Evolutionary conservation across 352 stramenopile species (phyloP).

Genomic region (Phytophthora quininea): DNA sequence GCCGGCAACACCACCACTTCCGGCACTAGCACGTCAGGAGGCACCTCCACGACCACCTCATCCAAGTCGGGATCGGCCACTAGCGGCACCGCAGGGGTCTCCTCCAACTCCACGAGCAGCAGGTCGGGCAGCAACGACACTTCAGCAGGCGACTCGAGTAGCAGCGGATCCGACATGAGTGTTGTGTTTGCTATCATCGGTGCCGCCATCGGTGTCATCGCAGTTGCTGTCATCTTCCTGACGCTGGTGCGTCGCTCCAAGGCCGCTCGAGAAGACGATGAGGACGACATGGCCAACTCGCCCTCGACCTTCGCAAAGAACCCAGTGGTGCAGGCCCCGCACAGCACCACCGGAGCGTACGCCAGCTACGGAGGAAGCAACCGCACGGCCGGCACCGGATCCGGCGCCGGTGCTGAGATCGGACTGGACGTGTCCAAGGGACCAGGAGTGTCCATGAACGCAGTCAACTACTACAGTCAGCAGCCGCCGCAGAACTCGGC

Average conservation of each 20-base stretch:
- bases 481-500: slow-evolving; percentile 48
- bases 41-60: slow-evolving; percentile 13
- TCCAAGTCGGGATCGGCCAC: slow-evolving; percentile 16
- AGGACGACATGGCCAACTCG: slow-evolving; percentile 57
- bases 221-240: slow-evolving; percentile 78
- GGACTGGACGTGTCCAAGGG: slow-evolving; percentile 28
- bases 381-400: slow-evolving; percentile 24
- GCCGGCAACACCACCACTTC: background rate
- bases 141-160: slow-evolving; percentile 16
- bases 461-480: slow-evolving; percentile 63
- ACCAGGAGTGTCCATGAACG: slow-evolving; percentile 34
- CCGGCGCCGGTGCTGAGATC: slow-evolving; percentile 17
- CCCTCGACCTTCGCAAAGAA: slow-evolving; percentile 43
- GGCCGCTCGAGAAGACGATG: slow-evolving; percentile 61
- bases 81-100: slow-evolving; percentile 20
- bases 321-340: slow-evolving; percentile 26
- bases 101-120: slow-evolving; percentile 25
- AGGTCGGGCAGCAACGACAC: slow-evolving; percentile 21
- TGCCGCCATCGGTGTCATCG: slow-evolving; percentile 79
- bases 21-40: slow-evolving; percentile 4
- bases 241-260: slow-evolving; percentile 77
- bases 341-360: slow-evolving; percentile 44
- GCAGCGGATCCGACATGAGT: slow-evolving; percentile 60
- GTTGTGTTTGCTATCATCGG: slow-evolving; percentile 82
- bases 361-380: slow-evolving; percentile 36